Evolutionary conservation across 2,329 filamentous ascomycete species (phyloP).

Genomic region (Xenosphaeropsis pyriputrescens): DNA sequence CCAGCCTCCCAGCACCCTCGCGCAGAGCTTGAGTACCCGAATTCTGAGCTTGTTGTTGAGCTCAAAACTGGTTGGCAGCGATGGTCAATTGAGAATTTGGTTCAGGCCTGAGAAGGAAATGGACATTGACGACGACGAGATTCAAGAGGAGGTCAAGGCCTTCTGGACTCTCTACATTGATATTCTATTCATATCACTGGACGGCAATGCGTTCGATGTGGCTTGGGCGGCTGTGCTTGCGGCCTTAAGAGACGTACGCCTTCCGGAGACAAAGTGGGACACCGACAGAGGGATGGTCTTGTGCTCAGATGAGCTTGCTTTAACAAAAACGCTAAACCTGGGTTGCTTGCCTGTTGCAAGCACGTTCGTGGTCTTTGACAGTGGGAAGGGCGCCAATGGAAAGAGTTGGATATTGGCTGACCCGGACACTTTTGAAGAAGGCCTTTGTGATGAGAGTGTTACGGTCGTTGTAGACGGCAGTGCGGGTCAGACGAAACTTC

Average conservation of each 20-base stretch:
- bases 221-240: conserved; percentile 77
- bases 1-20: conserved; percentile 62
- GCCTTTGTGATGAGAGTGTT: conserved; percentile 68
- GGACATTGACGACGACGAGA: conserved; percentile 11
- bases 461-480: conserved; percentile 61
- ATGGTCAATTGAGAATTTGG: conserved; percentile 59
- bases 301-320: conserved; percentile 46
- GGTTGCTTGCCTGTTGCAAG: conserved; percentile 58
- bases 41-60: conserved; percentile 64
- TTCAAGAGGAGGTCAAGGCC: conserved; percentile 47
- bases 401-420: conserved; percentile 71
- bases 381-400: conserved; percentile 18
- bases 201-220: conserved; percentile 83
- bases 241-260: conserved; percentile 60
- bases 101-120: conserved; percentile 34
- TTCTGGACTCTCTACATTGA: conserved; percentile 97
- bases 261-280: conserved; percentile 76
- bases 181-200: conserved; percentile 83
- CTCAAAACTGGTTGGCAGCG: conserved; percentile 46
- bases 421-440: conserved; percentile 82
- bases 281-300: conserved; percentile 64
- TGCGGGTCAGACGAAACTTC: conserved; percentile 35
- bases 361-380: conserved; percentile 61
- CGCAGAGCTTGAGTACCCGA: conserved; percentile 69
- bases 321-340: conserved; percentile 42